These are phyloP conservation scores for Pterulicium gracile DNA, from an alignment of 1,284 basidiomycete genomes.

Conservation along the genomic window DNA sequence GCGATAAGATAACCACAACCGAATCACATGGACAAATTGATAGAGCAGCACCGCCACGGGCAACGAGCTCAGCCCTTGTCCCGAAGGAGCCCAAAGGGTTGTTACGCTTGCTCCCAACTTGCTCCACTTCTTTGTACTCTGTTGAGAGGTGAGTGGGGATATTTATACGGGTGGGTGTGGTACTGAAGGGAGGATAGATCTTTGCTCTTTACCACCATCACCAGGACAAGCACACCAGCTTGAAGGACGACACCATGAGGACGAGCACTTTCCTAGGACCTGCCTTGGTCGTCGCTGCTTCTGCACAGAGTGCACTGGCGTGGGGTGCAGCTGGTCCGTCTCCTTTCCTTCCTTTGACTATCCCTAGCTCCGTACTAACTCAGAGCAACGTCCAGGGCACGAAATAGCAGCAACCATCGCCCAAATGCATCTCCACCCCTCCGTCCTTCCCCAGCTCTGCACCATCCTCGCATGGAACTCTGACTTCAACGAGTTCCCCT, in stretches of 20 bases:
- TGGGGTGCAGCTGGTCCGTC: conserved; percentile 26
- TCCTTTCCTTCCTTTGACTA: neutral
- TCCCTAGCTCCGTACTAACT: conserved; percentile 6
- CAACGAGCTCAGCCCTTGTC: too few species aligned
- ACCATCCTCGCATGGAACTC: conserved; percentile 60
- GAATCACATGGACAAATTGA: too few species aligned
- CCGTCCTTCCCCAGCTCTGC: conserved; percentile 61
- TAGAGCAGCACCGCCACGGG: too few species aligned
- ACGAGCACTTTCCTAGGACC: neutral
- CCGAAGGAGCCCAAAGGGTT: too few species aligned
- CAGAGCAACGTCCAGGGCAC: conserved; percentile 43
- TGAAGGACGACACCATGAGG: neutral
- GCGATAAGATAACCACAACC: too few species aligned
- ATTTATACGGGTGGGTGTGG: neutral
- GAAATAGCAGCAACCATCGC: conserved; percentile 91
- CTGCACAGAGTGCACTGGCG: conserved; percentile 9
- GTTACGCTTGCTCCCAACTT: too few species aligned
- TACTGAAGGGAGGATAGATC: neutral
- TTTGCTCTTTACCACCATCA: neutral
- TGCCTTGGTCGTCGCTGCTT: neutral
- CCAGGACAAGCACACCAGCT: neutral
- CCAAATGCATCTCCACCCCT: conserved; percentile 79
- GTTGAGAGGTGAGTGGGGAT: too few species aligned
- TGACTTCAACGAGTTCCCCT: too few species aligned
- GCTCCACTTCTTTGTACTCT: neutral